Evolutionary conservation across 176 grass and related monocot genomes (phyloP), one percentile per base, ranked within the genome.

Genomic region (Thinopyrum elongatum): DNA sequence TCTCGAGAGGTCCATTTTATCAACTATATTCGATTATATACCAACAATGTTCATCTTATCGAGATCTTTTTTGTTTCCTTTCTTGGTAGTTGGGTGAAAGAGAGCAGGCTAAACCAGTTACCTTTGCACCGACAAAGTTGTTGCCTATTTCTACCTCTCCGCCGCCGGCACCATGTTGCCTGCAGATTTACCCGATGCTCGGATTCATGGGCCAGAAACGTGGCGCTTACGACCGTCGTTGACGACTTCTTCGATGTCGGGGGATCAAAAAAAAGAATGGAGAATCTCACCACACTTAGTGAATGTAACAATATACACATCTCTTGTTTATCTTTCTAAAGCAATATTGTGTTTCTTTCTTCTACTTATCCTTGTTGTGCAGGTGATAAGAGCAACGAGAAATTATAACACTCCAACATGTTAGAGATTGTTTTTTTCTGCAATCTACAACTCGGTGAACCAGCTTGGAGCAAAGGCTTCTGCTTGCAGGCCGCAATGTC

Each of bases 161-260:
- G 85, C 74, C 38, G 94, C 91, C 2, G 81, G 89, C 30, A 96
- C 91, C 22, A 70, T 93, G 65, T 93, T 80, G 29, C 76, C 82
- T 58, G 61, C 79, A 23, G 84, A 93, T 36, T 55, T 93, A 23
- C 80, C 82, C 26, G 85, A 91, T 53, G 91, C 89, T 55, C 94
- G 91, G 31, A 84, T 93, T 21, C 77, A 6, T 96, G 87, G 89
- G 76, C 88, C 35, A 91, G 77, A 78, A 89, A 82, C 66, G 81
- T 34, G 8, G 86, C 90, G 10, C 89, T 95, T 8, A 66, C 83
- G 6, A 91, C 90, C 0, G 36, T 90, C 0, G 62, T 93, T 31
- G 93, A 95, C 10, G 93, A 95, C 77, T 87, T 95, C n/a, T 95
- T 95, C 23, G 93, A 95, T 5, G 15, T 72, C 16, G 93, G 58